phyloP scores from a whole-genome alignment of 441 rosid genomes.

The Jatropha multifida region DNA sequence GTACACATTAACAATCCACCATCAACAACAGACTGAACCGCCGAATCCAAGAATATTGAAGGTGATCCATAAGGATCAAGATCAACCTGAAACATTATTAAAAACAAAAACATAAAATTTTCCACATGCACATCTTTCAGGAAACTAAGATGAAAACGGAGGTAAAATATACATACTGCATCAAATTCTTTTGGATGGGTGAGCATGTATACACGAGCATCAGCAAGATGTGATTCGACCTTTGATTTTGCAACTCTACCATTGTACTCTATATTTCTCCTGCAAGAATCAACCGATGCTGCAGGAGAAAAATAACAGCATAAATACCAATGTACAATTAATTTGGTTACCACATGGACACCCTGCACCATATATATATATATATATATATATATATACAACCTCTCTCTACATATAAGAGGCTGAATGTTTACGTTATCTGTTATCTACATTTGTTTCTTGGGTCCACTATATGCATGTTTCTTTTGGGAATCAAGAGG shows the following conservation, averaged over 20 bases:
- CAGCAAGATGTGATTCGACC: slow-evolving; percentile 91
- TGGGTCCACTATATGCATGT: slow-evolving; percentile 6
- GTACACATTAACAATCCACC: slow-evolving; percentile 98
- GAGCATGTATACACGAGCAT: slow-evolving; percentile 96
- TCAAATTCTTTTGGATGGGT: slow-evolving; percentile 93
- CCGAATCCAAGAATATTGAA: slow-evolving; percentile 91
- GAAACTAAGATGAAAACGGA: not conserved
- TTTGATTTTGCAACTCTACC: slow-evolving; percentile 79
- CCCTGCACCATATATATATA: not conserved
- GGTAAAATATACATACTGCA: slow-evolving; percentile 52
- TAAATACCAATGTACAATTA: not conserved
- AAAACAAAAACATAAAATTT: slow-evolving; percentile 1
- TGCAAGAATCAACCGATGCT: slow-evolving; percentile 93
- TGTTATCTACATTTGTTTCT: slow-evolving; percentile 2
- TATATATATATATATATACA: not conserved
- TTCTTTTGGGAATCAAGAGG: slow-evolving; percentile 5
- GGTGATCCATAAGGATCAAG: slow-evolving; percentile 99
- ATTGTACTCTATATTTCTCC: slow-evolving; percentile 85
- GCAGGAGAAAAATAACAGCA: slow-evolving; percentile 16
- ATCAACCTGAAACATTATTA: slow-evolving; percentile 70
- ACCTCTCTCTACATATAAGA: not conserved
- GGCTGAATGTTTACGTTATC: not conserved
- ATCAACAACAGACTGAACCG: slow-evolving; percentile 92
- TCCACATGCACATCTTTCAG: not conserved
- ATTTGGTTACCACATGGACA: not conserved